Conservation (phyloP, 1,284 basidiomycete species). For the Phellopilus nigrolimitatus region DNA sequence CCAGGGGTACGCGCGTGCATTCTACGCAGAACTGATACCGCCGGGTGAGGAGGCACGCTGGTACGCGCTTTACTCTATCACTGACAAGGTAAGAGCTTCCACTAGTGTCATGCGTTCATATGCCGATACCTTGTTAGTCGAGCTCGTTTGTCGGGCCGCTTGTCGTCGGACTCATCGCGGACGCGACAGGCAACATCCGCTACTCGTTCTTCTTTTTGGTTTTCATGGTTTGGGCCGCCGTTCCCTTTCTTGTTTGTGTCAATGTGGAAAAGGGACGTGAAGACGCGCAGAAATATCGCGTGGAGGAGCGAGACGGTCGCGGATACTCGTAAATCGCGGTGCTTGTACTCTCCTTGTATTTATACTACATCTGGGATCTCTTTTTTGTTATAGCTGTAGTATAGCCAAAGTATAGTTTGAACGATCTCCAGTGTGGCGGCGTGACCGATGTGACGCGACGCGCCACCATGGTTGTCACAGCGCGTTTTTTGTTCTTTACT, state of each 20-base stretch:
- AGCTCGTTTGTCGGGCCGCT: conserved; percentile 87
- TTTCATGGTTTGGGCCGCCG: conserved; percentile 70
- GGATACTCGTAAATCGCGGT: no score
- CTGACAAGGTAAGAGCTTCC: conserved; percentile 78
- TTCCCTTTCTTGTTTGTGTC: conserved; percentile 71
- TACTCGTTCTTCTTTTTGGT: conserved; percentile 86
- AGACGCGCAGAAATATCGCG: conserved; percentile 11
- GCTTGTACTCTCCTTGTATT: no score
- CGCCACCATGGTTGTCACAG: no score
- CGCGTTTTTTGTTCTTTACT: no score
- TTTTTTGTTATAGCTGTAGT: no score
- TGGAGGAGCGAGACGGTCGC: no score
- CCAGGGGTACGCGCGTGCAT: conserved; percentile 75
- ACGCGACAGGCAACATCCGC: conserved; percentile 83
- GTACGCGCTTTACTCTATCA: conserved; percentile 84
- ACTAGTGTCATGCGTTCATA: not conserved
- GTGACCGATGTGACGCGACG: no score
- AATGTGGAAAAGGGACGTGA: conserved; percentile 55
- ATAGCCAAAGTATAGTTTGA: no score
- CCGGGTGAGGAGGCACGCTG: conserved; percentile 76
- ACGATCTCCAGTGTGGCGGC: no score
- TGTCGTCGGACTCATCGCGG: conserved; percentile 80
- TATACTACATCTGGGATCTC: no score
- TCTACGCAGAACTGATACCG: conserved; percentile 75
- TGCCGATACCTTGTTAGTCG: conserved; percentile 42